phyloP scores from a whole-genome alignment of 2,329 filamentous ascomycete species.

The Pseudogymnoascus sp. region DNA sequence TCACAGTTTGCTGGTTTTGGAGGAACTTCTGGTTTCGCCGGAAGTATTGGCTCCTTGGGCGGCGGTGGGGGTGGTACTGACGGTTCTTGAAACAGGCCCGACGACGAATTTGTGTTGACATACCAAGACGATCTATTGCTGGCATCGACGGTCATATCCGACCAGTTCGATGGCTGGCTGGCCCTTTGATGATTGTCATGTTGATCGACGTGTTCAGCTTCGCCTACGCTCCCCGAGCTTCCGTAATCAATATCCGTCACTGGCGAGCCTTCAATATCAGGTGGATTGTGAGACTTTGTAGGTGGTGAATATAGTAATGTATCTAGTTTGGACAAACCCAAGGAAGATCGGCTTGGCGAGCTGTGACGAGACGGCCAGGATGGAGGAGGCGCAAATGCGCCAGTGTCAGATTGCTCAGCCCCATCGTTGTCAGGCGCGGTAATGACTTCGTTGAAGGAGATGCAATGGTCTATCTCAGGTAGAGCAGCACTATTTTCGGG shows the following conservation, averaged over 20 bases:
- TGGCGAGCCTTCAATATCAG: conserved; percentile 15
- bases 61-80: not conserved
- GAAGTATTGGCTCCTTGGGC: not conserved
- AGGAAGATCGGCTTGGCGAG: not conserved
- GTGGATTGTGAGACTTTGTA: not conserved
- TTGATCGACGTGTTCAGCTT: conserved; percentile 8
- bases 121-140: conserved; percentile 32
- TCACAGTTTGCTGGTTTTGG: not conserved
- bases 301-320: not conserved
- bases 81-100: conserved; percentile 19
- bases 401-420: not conserved
- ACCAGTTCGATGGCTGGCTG: conserved; percentile 53
- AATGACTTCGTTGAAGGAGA: not conserved
- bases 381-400: not conserved
- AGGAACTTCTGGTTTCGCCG: not conserved
- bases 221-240: conserved; percentile 21
- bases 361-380: conserved; percentile 1
- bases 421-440: not conserved
- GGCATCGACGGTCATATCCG: conserved; percentile 50
- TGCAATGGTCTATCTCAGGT: not conserved
- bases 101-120: conserved; percentile 25
- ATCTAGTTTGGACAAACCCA: not conserved
- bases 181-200: conserved; percentile 34
- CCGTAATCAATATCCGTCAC: conserved; percentile 28
- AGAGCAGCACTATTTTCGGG: not conserved